Percentiles rank a stretch among this genome's conserved stretches.
Evolutionary conservation across 352 stramenopile genomes (phyloP).

Genomic region (Pythium aphanidermatum): DNA sequence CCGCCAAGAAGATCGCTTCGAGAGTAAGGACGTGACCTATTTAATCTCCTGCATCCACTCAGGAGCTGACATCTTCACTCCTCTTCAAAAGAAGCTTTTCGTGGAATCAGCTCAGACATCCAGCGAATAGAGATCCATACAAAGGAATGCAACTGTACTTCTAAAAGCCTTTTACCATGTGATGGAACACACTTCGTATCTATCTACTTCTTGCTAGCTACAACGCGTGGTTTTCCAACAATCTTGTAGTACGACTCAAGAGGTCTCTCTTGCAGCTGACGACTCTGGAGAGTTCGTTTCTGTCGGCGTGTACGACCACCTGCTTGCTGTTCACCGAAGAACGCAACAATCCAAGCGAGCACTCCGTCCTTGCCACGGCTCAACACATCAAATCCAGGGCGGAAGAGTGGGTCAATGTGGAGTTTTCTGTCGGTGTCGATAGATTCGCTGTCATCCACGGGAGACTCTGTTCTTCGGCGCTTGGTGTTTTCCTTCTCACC

Average conservation of each 20-base stretch:
- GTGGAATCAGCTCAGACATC: constrained; percentile 41
- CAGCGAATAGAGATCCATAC: constrained; percentile 17
- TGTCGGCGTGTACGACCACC: constrained; percentile 66
- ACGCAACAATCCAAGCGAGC: constrained; percentile 63
- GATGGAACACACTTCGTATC: not conserved
- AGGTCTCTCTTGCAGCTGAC: constrained; percentile 41
- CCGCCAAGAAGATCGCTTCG: constrained; percentile 81
- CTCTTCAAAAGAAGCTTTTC: constrained; percentile 80
- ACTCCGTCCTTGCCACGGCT: constrained; percentile 68
- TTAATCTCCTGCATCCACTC: constrained; percentile 86
- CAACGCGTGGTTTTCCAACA: constrained; percentile 45
- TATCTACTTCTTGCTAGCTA: constrained; percentile 17
- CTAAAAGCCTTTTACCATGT: constrained; percentile 1
- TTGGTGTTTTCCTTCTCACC: constrained; percentile 16
- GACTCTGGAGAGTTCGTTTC: constrained; percentile 20
- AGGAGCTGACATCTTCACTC: constrained; percentile 72
- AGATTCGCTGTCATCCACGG: constrained; percentile 19
- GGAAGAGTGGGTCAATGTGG: constrained; percentile 75
- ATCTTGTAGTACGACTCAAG: constrained; percentile 76
- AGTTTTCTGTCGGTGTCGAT: constrained; percentile 18
- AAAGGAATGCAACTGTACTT: constrained; percentile 7
- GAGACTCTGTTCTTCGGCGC: constrained; percentile 9
- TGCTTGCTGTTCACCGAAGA: constrained; percentile 59
- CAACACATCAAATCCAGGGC: constrained; percentile 68
- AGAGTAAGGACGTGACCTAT: constrained; percentile 84